Evolutionary conservation across 2,329 filamentous ascomycete genomes (phyloP).

Genomic region (Bipolaris sorokiniana): DNA sequence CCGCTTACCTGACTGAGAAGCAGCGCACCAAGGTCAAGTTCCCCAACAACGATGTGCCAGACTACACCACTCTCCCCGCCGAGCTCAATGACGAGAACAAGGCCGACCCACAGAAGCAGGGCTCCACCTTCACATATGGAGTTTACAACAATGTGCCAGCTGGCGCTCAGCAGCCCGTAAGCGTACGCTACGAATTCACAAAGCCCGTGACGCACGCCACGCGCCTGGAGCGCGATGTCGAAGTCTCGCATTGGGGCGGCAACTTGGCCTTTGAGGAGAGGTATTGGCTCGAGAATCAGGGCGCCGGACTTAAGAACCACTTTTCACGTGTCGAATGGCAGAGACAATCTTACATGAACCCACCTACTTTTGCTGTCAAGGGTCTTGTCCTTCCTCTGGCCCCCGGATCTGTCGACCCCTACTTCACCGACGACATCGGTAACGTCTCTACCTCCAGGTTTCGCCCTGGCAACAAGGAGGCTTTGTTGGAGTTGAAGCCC

Average conservation of each 20-base stretch:
- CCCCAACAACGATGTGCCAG: conserved; percentile 75
- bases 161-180: conserved; percentile 73
- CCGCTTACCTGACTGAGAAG: conserved; percentile 83
- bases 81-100: conserved; percentile 64
- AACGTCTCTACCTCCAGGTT: conserved; percentile 96
- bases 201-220: conserved; percentile 84
- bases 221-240: conserved; percentile 84
- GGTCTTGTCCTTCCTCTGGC: conserved; percentile 81
- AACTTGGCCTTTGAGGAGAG: conserved; percentile 95
- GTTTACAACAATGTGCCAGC: conserved; percentile 85
- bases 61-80: conserved; percentile 76
- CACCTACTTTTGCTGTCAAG: conserved; percentile 77
- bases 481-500: conserved; percentile 87
- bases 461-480: conserved; percentile 75
- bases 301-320: conserved; percentile 69
- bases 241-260: conserved; percentile 97
- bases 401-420: conserved; percentile 81
- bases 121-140: conserved; percentile 85
- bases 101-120: conserved; percentile 79
- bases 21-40: conserved; percentile 98
- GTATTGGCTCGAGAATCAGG: conserved; percentile 86
- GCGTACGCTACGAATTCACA: conserved; percentile 92
- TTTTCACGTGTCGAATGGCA: conserved; percentile 59
- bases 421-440: conserved; percentile 95
- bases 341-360: conserved; percentile 69